Conservation (phyloP, 169 alveolate species). For the Plasmodium ovale region DNA sequence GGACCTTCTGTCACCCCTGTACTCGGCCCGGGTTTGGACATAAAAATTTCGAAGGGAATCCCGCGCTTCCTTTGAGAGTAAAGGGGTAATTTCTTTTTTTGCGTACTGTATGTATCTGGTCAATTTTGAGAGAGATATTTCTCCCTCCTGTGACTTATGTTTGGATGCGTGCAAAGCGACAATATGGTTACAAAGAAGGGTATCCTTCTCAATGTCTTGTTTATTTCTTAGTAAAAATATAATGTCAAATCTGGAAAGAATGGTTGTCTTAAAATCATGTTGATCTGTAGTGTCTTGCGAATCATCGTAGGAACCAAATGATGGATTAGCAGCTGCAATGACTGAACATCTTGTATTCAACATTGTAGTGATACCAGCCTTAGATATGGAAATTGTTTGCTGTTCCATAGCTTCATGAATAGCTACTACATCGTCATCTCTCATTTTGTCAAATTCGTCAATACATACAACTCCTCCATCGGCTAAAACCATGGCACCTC, state of each 20-base stretch:
- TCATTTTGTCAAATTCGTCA: slow-evolving; percentile 99
- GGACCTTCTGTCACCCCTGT: slow-evolving; percentile 90
- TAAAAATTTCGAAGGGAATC: slow-evolving; percentile 94
- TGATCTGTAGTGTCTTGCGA: slow-evolving; percentile 96
- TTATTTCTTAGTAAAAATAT: slow-evolving; percentile 98
- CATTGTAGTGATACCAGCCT: slow-evolving; percentile 99
- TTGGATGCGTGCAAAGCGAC: slow-evolving; percentile 83
- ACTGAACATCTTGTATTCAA: slow-evolving; percentile 97
- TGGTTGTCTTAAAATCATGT: slow-evolving; percentile 98
- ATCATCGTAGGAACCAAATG: slow-evolving; percentile 98
- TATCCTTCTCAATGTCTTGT: slow-evolving; percentile 94
- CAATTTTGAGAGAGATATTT: slow-evolving; percentile 79
- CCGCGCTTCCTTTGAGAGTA: slow-evolving; percentile 96
- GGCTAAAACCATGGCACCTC: slow-evolving; percentile 99
- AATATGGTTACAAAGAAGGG: slow-evolving; percentile 83
- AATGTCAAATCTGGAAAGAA: slow-evolving; percentile 96
- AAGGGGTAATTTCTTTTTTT: slow-evolving; percentile 92
- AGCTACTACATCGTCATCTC: slow-evolving; percentile 99
- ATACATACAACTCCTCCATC: slow-evolving; percentile 99
- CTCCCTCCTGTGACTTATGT: slow-evolving; percentile 71
- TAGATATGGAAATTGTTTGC: slow-evolving; percentile 98
- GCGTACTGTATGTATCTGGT: slow-evolving; percentile 84
- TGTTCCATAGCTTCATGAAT: slow-evolving; percentile 99
- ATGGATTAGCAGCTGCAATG: slow-evolving; percentile 99
- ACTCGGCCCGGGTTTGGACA: slow-evolving; percentile 92